phyloP scores from a whole-genome alignment of 1,284 basidiomycete species.

The Prillingera fragicola region DNA sequence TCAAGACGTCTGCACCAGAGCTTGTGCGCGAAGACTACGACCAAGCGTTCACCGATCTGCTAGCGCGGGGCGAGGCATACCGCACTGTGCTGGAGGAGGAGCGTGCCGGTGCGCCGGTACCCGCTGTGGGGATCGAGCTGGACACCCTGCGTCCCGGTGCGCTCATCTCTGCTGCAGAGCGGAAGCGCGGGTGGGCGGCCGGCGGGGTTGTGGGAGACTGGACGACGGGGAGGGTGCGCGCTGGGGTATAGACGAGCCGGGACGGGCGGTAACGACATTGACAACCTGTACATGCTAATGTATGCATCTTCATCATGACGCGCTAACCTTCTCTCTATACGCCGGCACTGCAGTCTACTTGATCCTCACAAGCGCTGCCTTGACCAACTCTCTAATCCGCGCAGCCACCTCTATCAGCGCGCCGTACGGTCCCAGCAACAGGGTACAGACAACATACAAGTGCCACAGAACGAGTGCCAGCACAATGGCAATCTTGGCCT shows the following conservation, averaged over 20 bases:
- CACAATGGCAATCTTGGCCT: too few species aligned
- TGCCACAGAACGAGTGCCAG: too few species aligned
- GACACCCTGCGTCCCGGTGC: conserved; percentile 45
- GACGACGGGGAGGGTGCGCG: conserved; percentile 54
- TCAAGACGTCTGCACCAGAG: conserved; percentile 79
- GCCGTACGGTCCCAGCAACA: too few species aligned
- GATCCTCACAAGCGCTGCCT: too few species aligned
- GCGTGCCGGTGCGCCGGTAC: conserved; percentile 40
- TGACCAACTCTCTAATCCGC: too few species aligned
- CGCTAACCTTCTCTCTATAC: too few species aligned
- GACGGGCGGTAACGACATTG: too few species aligned
- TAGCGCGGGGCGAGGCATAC: conserved; percentile 26
- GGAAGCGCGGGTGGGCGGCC: conserved; percentile 36
- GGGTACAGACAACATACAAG: too few species aligned
- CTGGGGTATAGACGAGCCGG: conserved; percentile 1
- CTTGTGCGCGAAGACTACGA: conserved; percentile 68
- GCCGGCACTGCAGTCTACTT: too few species aligned
- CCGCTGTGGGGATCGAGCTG: conserved; percentile 30
- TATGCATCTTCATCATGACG: too few species aligned
- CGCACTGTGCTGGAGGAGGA: conserved; percentile 45
- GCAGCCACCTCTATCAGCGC: too few species aligned
- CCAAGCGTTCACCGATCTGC: conserved; percentile 34
- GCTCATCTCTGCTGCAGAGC: conserved; percentile 2
- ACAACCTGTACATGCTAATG: too few species aligned
- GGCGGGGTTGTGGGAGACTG: conserved; percentile 63